Evolutionary conservation across 345 rosid species (phyloP), one percentile per base, ranked within the genome.

Genomic region (Hirschfeldia incana): DNA sequence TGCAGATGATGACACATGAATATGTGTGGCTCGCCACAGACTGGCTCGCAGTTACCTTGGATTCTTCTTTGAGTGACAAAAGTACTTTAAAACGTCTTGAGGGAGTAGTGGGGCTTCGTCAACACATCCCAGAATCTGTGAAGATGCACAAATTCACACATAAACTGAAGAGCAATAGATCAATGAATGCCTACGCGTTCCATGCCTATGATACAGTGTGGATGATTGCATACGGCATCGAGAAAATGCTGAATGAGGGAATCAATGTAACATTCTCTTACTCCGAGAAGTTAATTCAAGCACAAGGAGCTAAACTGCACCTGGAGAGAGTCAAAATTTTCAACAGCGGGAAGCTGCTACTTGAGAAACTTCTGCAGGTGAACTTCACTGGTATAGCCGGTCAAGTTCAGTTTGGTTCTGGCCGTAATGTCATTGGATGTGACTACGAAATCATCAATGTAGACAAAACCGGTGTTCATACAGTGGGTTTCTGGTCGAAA

Each of bases 191-290:
- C 17, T 94, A 88, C 67, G 95, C 88, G 7, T 81, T 89, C 29
- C 88, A 80, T 78, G 97, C 98, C 46, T 94, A 92, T 81, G 98
- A 94, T 84, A 87, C 97, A 2, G 88, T 94, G 69, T 92, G 98
- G 98, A 65, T 77, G 66, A 85, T 90, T 69, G 98, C 98, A 17
- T 67, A 15, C 17, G 85, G 97, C 0, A 74, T 92, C 1, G 87
- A 90, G 77, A 82, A 79, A 73, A 82, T 87, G 68, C 69, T 91
- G 34, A 83, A 86, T 34, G 86, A 82, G 67, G 80, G 77, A 64
- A 79, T 82, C 67, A 90, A 84, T 72, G 55, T 89, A 78, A 87
- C 88, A 0, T 94, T 94, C 85, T 85, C 93, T 55, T 80, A 65
- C 65, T 85, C 72, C 10, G 72, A 78, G n/a, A 77, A 73, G 72